A percentile compares a stretch with the other conserved stretches of the same genome.
phyloP scores from a whole-genome alignment of 2,329 filamentous ascomycete species.

The Plectosphaerella plurivora region DNA sequence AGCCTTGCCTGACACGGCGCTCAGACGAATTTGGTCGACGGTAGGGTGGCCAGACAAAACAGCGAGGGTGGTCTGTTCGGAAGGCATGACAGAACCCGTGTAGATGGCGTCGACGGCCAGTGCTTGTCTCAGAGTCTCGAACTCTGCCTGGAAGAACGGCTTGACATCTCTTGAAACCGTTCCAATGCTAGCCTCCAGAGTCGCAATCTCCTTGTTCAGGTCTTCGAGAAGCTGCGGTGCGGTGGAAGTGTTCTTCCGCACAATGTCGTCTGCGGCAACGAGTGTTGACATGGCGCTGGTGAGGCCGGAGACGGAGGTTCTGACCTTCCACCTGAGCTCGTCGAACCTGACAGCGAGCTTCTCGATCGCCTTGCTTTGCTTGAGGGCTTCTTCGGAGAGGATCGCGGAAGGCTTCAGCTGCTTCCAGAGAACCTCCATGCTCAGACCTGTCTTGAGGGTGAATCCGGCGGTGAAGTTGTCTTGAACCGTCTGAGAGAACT shows the following conservation, averaged over 20 bases:
- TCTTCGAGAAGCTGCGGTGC: slow-evolving; percentile 43
- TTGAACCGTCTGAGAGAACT: slow-evolving; percentile 37
- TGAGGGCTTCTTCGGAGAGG: slow-evolving; percentile 37
- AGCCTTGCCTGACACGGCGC: slow-evolving; percentile 5
- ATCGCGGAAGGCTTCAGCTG: slow-evolving; percentile 61
- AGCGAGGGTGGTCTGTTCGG: slow-evolving; percentile 20
- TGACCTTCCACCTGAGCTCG: slow-evolving; percentile 52
- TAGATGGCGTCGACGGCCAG: slow-evolving; percentile 31
- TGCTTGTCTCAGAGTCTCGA: slow-evolving; percentile 53
- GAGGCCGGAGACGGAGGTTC: slow-evolving; percentile 46
- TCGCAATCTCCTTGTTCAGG: slow-evolving; percentile 45
- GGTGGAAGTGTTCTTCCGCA: slow-evolving; percentile 39
- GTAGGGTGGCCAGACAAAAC: slow-evolving; percentile 45
- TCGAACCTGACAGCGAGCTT: slow-evolving; percentile 57
- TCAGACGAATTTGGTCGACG: slow-evolving; percentile 34
- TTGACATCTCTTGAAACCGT: slow-evolving; percentile 32
- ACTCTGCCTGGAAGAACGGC: slow-evolving; percentile 50
- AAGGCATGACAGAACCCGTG: slow-evolving; percentile 12
- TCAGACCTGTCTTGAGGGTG: slow-evolving; percentile 68
- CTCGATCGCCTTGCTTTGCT: slow-evolving; percentile 47
- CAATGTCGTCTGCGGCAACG: slow-evolving; percentile 50
- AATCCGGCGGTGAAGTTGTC: slow-evolving; percentile 65
- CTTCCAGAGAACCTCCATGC: slow-evolving; percentile 78
- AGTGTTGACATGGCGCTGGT: slow-evolving; percentile 50
- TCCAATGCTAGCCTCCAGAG: slow-evolving; percentile 42